These are phyloP conservation scores for Exophiala viscosa DNA, from an alignment of 2,329 filamentous ascomycete genomes.

Conservation along the genomic window DNA sequence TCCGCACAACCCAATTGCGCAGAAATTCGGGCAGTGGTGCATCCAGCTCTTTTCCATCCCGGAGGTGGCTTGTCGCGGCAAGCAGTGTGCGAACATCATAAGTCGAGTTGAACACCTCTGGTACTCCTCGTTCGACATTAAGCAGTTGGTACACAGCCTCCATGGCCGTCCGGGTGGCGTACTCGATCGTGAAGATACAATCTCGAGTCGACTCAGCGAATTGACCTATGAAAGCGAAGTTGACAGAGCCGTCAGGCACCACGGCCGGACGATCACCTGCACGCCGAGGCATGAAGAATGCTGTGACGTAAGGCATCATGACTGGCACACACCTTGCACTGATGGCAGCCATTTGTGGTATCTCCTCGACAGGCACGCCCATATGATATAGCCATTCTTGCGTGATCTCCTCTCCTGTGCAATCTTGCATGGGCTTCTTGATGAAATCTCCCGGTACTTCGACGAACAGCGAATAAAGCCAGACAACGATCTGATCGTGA, in stretches of 20 bases:
- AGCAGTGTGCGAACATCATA: slow-evolving; percentile 13
- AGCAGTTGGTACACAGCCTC: slow-evolving; percentile 35
- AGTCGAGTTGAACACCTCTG: slow-evolving; percentile 13
- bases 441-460: slow-evolving; percentile 36
- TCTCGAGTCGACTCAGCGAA: slow-evolving; percentile 42
- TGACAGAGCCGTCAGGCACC: slow-evolving; percentile 36
- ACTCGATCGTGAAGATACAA: slow-evolving; percentile 40
- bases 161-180: slow-evolving; percentile 37
- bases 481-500: slow-evolving; percentile 35
- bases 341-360: slow-evolving; percentile 31
- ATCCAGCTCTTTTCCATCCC: slow-evolving; percentile 10
- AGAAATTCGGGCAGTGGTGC: slow-evolving; percentile 3
- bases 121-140: slow-evolving; percentile 10
- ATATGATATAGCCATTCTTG: slow-evolving; percentile 40
- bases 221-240: slow-evolving; percentile 42
- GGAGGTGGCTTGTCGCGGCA: slow-evolving; percentile 4
- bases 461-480: slow-evolving; percentile 43
- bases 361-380: slow-evolving; percentile 33
- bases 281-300: slow-evolving; percentile 37
- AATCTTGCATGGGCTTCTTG: slow-evolving; percentile 41
- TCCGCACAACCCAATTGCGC: slow-evolving; percentile 7
- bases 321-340: slow-evolving; percentile 33
- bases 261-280: slow-evolving; percentile 39
- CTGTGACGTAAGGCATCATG: slow-evolving; percentile 41
- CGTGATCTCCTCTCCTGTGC: slow-evolving; percentile 41